Percentiles rank a stretch among this genome's conserved stretches.
Evolutionary conservation across 225 moss, liverwort and hornwort species (phyloP).

Genomic region (Pleurozium schreberi): DNA sequence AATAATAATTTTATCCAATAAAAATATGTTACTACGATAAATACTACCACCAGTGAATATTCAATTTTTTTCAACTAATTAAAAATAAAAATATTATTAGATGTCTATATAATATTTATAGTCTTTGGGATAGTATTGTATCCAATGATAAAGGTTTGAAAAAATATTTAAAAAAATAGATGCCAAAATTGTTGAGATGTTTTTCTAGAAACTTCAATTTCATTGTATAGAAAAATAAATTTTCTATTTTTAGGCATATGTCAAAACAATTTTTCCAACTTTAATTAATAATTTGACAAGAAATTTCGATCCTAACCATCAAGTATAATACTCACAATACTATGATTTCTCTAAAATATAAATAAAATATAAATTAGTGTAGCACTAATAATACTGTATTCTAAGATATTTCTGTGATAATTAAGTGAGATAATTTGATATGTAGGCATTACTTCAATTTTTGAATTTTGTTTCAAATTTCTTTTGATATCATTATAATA

Average conservation of each 20-base stretch:
- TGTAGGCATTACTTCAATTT: not conserved
- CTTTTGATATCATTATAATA: not conserved
- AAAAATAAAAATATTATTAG: not conserved
- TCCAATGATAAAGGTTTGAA: not conserved
- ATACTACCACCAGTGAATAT: not conserved
- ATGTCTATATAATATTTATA: not conserved
- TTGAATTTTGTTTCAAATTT: not conserved
- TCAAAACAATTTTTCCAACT: not conserved
- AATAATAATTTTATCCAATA: too few species aligned
- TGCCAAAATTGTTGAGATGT: not conserved
- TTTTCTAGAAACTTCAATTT: fast-evolving
- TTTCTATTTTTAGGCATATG: not conserved
- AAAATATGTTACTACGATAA: too few species aligned
- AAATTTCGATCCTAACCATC: not conserved
- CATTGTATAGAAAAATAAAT: not conserved
- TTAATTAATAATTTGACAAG: not conserved
- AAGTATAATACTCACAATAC: fast-evolving
- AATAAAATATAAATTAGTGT: not conserved
- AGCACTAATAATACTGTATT: not conserved
- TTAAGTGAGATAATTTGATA: not conserved
- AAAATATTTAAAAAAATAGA: not conserved
- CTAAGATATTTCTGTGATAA: not conserved
- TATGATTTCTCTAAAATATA: not conserved
- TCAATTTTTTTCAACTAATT: not conserved
- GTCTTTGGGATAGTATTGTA: too few species aligned